These are phyloP conservation scores for Carex cristatella DNA, from an alignment of 176 grass and related monocot species.

Conservation along the genomic window DNA sequence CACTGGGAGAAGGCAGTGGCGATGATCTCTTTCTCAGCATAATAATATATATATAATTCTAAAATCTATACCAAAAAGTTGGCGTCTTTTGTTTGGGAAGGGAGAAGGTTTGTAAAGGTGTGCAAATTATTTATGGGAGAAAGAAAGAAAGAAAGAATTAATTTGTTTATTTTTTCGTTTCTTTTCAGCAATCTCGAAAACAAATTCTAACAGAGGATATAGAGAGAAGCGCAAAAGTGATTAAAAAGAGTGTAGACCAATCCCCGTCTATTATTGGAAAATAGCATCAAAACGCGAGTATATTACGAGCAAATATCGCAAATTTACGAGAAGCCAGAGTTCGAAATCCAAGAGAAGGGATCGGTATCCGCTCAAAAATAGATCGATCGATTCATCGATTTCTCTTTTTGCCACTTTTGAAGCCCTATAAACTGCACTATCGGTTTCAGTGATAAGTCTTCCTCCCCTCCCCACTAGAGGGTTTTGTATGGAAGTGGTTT, in stretches of 20 bases:
- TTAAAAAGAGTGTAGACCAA: conserved; percentile 10
- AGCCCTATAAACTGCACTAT: background rate
- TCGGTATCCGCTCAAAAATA: background rate
- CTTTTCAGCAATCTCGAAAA: background rate
- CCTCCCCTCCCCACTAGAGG: background rate
- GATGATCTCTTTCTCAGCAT: conserved; percentile 19
- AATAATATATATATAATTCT: background rate
- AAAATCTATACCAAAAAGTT: conserved; percentile 5
- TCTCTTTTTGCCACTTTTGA: background rate
- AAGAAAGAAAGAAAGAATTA: background rate
- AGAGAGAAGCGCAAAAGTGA: background rate
- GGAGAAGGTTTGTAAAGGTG: conserved; percentile 1
- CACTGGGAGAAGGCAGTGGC: conserved; percentile 2
- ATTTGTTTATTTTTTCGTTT: background rate
- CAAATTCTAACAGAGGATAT: conserved; percentile 4
- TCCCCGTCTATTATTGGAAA: background rate
- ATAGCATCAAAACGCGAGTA: background rate
- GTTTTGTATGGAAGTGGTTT: background rate
- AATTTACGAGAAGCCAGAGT: background rate
- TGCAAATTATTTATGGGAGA: background rate
- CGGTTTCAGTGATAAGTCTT: conserved; percentile 2
- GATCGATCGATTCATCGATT: background rate
- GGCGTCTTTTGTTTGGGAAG: conserved; percentile 9
- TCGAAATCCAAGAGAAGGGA: background rate
- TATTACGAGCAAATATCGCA: background rate